Evolutionary conservation across 1,284 basidiomycete genomes (phyloP).

Genomic region (Fomitopsis betulina): DNA sequence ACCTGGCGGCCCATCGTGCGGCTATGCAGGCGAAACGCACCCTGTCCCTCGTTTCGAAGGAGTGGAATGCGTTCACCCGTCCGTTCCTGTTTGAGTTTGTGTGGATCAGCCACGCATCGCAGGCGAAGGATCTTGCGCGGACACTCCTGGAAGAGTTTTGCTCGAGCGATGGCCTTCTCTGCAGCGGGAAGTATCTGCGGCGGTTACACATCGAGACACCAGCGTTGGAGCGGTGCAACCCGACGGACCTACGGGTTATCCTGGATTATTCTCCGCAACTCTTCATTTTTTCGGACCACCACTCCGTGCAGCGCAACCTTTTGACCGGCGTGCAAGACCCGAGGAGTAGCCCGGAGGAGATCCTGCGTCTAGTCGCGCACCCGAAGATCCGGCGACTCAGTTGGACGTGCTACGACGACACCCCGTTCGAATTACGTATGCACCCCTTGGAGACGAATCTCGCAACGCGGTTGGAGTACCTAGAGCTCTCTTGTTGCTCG

Average conservation of each 20-base stretch:
- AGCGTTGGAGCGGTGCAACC: constrained; percentile 59
- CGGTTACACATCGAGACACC: constrained; percentile 66
- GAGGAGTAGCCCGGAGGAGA: constrained; percentile 43
- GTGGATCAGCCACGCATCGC: constrained; percentile 56
- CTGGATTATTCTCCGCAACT: constrained; percentile 57
- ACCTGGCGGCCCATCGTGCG: constrained; percentile 39
- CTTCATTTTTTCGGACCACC: constrained; percentile 57
- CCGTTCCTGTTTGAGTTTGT: constrained; percentile 61
- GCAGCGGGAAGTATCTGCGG: constrained; percentile 53
- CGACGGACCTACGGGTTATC: constrained; percentile 60
- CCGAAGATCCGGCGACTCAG: constrained; percentile 54
- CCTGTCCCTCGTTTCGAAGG: constrained; percentile 49
- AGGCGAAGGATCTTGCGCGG: constrained; percentile 54
- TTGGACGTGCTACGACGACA: constrained; percentile 69
- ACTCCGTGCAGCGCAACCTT: constrained; percentile 52
- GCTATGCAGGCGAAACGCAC: constrained; percentile 45
- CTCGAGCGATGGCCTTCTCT: constrained; percentile 18
- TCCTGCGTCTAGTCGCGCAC: constrained; percentile 54
- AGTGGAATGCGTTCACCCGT: constrained; percentile 50
- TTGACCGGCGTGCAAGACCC: constrained; percentile 40
- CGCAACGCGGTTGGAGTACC: constrained; percentile 44
- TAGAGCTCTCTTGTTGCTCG: constrained; percentile 52
- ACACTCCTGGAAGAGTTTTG: constrained; percentile 46
- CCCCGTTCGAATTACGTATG: constrained; percentile 53
- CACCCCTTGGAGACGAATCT: constrained; percentile 47